These are phyloP conservation scores for Corylus americana DNA, from an alignment of 306 rosid genomes.

Conservation along the genomic window DNA sequence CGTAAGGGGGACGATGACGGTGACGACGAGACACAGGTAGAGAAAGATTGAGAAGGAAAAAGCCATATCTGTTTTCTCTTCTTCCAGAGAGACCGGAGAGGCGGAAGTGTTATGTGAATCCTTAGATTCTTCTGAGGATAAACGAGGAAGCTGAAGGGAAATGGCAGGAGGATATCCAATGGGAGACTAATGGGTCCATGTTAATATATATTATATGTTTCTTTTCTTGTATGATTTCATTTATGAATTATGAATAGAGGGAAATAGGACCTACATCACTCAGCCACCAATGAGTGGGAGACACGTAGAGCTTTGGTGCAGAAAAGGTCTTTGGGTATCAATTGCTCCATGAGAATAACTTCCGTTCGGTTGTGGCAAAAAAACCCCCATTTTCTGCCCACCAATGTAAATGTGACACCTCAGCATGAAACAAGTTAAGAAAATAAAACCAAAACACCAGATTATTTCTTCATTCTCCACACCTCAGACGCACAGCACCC, in stretches of 20 bases:
- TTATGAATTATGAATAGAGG: neutral
- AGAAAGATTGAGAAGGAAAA: neutral
- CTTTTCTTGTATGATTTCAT: neutral
- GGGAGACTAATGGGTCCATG: neutral
- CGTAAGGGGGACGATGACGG: conserved; percentile 7
- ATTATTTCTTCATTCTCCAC: no score
- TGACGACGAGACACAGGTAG: conserved; percentile 1
- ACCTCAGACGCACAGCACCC: no score
- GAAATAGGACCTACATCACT: neutral
- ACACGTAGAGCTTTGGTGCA: neutral
- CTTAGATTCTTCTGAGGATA: neutral
- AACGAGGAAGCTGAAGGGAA: neutral
- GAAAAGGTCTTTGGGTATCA: no score
- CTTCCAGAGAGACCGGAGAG: conserved; percentile 3
- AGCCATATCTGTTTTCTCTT: conserved; percentile 10
- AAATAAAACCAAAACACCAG: no score
- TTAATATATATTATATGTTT: neutral
- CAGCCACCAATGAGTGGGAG: neutral
- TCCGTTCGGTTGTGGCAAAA: no score
- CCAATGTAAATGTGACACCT: no score
- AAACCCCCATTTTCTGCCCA: no score
- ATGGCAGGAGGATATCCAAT: no score
- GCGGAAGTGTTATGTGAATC: neutral
- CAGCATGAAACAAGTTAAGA: no score
- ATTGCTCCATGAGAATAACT: no score